Conservation (phyloP, 129 eudicot genomes). For the Flaveria robusta region DNA sequence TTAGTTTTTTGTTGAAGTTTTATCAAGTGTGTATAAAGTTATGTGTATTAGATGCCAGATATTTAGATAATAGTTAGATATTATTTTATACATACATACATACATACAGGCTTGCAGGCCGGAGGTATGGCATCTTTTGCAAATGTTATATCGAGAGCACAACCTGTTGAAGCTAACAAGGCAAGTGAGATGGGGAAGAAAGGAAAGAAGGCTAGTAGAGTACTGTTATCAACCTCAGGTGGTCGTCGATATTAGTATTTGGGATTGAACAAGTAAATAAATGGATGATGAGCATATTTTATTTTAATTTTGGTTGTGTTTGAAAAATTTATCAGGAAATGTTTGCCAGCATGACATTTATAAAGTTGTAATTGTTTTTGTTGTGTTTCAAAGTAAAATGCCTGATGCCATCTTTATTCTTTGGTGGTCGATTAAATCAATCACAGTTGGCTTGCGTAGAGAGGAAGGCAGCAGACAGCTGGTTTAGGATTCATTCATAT, state of each 20-base stretch:
- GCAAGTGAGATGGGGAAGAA: slow-evolving; percentile 59
- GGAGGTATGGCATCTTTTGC: slow-evolving; percentile 67
- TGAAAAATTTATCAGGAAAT: neutral
- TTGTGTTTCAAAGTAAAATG: too few relatives aligned
- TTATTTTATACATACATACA: neutral
- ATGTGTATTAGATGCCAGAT: neutral
- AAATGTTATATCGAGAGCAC: slow-evolving; percentile 61
- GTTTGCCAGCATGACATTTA: slow-evolving; percentile 6
- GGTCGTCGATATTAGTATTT: slow-evolving; percentile 69
- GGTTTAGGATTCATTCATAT: too few relatives aligned
- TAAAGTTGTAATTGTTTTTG: neutral
- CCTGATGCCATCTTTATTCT: too few relatives aligned
- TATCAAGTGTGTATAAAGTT: neutral
- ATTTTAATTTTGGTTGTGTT: neutral
- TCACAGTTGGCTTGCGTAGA: too few relatives aligned
- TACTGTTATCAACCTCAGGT: slow-evolving; percentile 88
- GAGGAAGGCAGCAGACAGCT: too few relatives aligned
- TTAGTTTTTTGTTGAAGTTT: too few relatives aligned
- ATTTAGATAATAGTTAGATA: neutral
- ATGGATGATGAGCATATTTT: neutral
- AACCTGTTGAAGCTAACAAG: slow-evolving; percentile 53
- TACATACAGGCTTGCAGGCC: slow-evolving; percentile 34
- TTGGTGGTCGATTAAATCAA: too few relatives aligned
- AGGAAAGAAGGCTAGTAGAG: slow-evolving; percentile 74
- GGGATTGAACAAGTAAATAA: neutral